phyloP scores from a whole-genome alignment of 257 asterid genomes.

The Solanum appendiculatum region DNA sequence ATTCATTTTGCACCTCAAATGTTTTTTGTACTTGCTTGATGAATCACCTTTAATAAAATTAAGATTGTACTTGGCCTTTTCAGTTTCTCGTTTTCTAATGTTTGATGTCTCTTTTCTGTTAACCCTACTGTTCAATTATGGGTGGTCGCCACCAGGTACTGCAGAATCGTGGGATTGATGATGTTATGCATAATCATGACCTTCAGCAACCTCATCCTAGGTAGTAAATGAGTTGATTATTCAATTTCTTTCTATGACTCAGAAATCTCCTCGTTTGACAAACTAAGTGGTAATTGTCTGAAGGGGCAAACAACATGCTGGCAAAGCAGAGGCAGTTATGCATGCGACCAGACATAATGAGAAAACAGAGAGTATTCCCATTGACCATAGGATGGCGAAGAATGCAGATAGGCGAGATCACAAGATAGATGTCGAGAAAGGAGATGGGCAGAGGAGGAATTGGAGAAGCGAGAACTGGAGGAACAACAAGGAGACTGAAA shows the following conservation, averaged over 20 bases:
- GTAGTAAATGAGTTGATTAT: slow-evolving; percentile 20
- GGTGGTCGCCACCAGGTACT: slow-evolving; percentile 39
- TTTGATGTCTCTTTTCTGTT: neutral
- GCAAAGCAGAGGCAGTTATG: slow-evolving; percentile 28
- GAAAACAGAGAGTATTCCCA: slow-evolving; percentile 25
- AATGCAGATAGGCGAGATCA: slow-evolving; percentile 57
- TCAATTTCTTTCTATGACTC: neutral
- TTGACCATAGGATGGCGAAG: slow-evolving; percentile 34
- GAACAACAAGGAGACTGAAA: slow-evolving; percentile 42
- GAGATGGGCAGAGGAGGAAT: slow-evolving; percentile 49
- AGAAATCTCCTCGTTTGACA: neutral
- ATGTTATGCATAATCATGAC: slow-evolving; percentile 29
- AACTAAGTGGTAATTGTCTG: neutral
- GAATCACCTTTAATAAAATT: neutral
- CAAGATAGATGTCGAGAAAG: slow-evolving; percentile 41
- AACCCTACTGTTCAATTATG: neutral
- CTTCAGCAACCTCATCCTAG: slow-evolving; percentile 37
- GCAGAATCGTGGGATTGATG: slow-evolving; percentile 60
- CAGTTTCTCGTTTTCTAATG: neutral
- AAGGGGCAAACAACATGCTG: slow-evolving; percentile 50
- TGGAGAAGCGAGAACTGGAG: slow-evolving; percentile 54
- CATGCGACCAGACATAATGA: slow-evolving; percentile 28
- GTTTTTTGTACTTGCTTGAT: neutral
- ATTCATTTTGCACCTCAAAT: neutral
- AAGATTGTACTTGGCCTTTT: neutral